These are phyloP conservation scores for Mediolabrus comicus DNA, from an alignment of 108 stramenopile genomes.

Conservation along the genomic window DNA sequence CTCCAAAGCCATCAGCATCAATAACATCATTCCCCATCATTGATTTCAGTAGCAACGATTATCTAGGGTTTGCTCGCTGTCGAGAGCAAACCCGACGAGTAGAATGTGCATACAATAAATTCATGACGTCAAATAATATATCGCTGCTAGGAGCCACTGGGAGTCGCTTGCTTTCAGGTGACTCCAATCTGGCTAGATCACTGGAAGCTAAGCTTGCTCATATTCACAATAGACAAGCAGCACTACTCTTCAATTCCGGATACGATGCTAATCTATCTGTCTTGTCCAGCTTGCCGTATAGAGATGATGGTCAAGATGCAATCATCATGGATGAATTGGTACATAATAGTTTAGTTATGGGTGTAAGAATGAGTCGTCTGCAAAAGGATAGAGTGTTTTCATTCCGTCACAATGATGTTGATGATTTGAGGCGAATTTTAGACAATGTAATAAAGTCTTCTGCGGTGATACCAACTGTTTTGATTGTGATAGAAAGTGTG, in stretches of 20 bases:
- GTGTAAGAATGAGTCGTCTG: conserved; percentile 65
- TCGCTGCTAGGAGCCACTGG: conserved; percentile 83
- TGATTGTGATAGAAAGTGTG: conserved; percentile 93
- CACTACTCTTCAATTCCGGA: conserved; percentile 92
- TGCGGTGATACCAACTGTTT: conserved; percentile 15
- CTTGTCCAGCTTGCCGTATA: conserved; percentile 71
- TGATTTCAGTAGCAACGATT: conserved; percentile 97
- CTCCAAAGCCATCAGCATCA: not conserved
- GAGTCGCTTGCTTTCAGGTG: conserved; percentile 93
- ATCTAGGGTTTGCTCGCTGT: conserved; percentile 90
- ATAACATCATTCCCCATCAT: conserved; percentile 31
- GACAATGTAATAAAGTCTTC: conserved; percentile 20
- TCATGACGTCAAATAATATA: not conserved
- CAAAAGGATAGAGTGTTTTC: conserved; percentile 37
- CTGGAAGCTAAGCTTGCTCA: conserved; percentile 73
- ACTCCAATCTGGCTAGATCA: conserved; percentile 64
- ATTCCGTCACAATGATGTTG: conserved; percentile 87
- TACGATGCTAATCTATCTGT: conserved; percentile 97
- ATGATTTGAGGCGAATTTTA: conserved; percentile 61
- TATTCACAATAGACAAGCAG: conserved; percentile 75
- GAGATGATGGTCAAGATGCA: conserved; percentile 47
- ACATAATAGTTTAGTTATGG: conserved; percentile 93
- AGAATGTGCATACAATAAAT: conserved; percentile 38
- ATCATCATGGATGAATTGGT: conserved; percentile 91
- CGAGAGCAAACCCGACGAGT: conserved; percentile 48